Conservation (phyloP, 768 basidiomycete species). For the Kockovaella imperatae region DNA sequence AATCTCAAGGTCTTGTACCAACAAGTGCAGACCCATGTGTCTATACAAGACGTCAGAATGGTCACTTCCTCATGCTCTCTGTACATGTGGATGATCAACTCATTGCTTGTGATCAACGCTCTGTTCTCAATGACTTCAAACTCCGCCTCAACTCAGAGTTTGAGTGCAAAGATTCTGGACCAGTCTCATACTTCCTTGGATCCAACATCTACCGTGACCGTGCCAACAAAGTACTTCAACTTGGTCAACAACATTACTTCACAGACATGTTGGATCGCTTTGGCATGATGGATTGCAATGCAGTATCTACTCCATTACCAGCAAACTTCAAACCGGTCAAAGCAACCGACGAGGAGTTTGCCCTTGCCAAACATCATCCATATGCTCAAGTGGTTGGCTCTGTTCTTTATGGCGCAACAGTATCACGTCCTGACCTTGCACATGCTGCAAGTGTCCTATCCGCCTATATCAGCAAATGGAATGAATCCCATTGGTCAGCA, state of each 20-base stretch:
- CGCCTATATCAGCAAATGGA: slow-evolving; percentile 45
- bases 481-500: slow-evolving; percentile 16
- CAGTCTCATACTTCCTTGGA: too few species aligned
- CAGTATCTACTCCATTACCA: slow-evolving; percentile 6
- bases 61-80: too few species aligned
- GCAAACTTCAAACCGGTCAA: slow-evolving; percentile 4
- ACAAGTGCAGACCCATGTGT: too few species aligned
- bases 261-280: neutral
- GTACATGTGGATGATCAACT: too few species aligned
- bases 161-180: too few species aligned
- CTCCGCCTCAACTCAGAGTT: too few species aligned
- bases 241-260: slow-evolving; percentile 9
- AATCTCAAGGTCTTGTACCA: too few species aligned
- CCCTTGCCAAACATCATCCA: slow-evolving; percentile 1
- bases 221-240: slow-evolving; percentile 2
- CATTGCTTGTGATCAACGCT: too few species aligned
- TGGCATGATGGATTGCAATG: neutral
- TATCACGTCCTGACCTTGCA: slow-evolving; percentile 26
- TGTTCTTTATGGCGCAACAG: slow-evolving; percentile 9
- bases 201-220: slow-evolving; percentile 8
- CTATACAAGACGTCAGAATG: too few species aligned
- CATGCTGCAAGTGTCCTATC: slow-evolving; percentile 17
- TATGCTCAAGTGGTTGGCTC: slow-evolving; percentile 6
- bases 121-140: too few species aligned
- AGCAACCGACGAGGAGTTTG: slow-evolving; percentile 12